phyloP scores from a whole-genome alignment of 129 eudicot genomes.

The Centrapalus pauciflorus region DNA sequence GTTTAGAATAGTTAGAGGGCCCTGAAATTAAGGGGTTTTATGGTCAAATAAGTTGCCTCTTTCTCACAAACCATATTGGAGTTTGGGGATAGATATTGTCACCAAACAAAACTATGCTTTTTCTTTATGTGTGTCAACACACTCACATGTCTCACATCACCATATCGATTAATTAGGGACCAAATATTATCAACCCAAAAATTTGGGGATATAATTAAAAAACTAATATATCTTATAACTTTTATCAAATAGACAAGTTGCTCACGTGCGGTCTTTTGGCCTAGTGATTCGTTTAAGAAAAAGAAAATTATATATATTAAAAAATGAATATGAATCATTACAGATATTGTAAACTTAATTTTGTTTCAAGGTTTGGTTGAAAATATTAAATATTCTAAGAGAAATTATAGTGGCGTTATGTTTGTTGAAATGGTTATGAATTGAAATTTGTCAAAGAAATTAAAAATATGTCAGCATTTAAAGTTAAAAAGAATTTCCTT shows the following conservation, averaged over 20 bases:
- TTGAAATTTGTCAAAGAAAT: no score
- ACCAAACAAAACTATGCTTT: conserved; percentile 17
- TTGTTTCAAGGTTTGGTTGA: no score
- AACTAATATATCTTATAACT: neutral
- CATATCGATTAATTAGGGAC: neutral
- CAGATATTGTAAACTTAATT: no score
- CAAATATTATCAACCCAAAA: neutral
- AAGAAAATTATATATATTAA: neutral
- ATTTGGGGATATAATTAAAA: neutral
- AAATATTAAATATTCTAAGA: no score
- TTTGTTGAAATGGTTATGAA: no score
- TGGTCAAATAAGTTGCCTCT: conserved; percentile 32
- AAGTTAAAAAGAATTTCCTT: no score
- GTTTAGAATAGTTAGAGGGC: conserved; percentile 12
- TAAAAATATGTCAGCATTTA: no score
- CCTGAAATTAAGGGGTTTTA: conserved; percentile 31
- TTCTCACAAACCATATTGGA: conserved; percentile 27
- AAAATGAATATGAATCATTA: no score
- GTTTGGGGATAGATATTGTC: conserved; percentile 36
- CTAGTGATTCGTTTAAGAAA: neutral
- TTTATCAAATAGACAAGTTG: conserved; percentile 17
- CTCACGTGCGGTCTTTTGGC: conserved; percentile 29
- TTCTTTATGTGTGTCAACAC: conserved; percentile 12
- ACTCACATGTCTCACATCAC: no score
- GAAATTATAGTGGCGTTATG: no score